Percentiles rank a stretch among this genome's conserved stretches.
These are phyloP conservation scores for Debaryomyces maramus DNA, from an alignment of 805 yeast genomes.

Conservation along the genomic window DNA sequence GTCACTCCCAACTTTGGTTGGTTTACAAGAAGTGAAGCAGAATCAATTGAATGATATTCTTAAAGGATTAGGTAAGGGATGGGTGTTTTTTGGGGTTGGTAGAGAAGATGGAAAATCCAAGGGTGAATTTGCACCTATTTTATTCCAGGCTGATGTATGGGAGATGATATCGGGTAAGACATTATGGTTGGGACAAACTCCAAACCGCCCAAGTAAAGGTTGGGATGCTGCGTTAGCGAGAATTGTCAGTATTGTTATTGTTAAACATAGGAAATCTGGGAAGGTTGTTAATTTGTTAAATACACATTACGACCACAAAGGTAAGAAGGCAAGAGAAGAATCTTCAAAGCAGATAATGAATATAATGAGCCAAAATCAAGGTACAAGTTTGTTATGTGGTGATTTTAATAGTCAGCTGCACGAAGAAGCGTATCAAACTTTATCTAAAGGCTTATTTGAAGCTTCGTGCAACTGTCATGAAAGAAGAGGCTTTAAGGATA, in stretches of 20 bases:
- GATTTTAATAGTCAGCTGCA: slow-evolving; percentile 38
- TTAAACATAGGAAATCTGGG: slow-evolving; percentile 22
- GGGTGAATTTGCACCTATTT: slow-evolving; percentile 31
- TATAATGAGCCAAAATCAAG: slow-evolving; percentile 24
- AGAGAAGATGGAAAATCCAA: slow-evolving; percentile 27
- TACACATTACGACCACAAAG: slow-evolving; percentile 43
- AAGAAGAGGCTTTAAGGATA: slow-evolving; percentile 38
- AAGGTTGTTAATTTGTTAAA: slow-evolving; percentile 31
- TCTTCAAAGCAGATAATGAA: slow-evolving; percentile 30
- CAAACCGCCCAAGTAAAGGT: slow-evolving; percentile 33
- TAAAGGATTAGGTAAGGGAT: slow-evolving; percentile 19
- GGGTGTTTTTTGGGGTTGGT: slow-evolving; percentile 32
- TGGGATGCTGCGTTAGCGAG: slow-evolving; percentile 50
- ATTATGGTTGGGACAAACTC: slow-evolving; percentile 28
- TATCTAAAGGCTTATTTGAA: slow-evolving; percentile 21
- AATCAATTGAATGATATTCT: slow-evolving; percentile 36
- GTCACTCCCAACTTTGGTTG: slow-evolving; percentile 34
- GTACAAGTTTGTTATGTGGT: slow-evolving; percentile 32
- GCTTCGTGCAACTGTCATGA: slow-evolving; percentile 27
- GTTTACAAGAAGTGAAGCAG: slow-evolving; percentile 41
- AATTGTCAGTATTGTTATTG: slow-evolving; percentile 35
- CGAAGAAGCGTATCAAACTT: slow-evolving; percentile 35
- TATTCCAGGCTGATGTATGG: slow-evolving; percentile 25
- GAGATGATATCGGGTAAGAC: slow-evolving; percentile 20
- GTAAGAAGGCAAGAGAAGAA: slow-evolving; percentile 30